Evolutionary conservation across 257 asterid species (phyloP).

Genomic region (Solanum pennellii): DNA sequence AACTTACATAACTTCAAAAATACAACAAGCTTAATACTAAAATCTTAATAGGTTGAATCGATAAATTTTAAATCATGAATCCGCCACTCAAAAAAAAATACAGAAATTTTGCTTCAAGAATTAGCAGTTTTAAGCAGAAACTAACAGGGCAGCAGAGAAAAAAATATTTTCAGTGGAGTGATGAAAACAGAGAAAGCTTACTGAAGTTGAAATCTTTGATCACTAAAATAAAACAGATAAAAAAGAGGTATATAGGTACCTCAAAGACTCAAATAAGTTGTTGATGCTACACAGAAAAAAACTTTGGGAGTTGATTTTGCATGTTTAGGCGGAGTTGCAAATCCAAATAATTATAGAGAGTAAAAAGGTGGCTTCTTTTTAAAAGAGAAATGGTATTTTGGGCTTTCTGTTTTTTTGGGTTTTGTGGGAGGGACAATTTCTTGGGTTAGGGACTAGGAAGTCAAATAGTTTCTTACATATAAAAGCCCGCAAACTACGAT

Average conservation of each 20-base stretch:
- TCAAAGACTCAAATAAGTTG: neutral
- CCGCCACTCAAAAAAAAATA: neutral
- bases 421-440: neutral
- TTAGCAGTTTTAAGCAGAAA: neutral
- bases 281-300: neutral
- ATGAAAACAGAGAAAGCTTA: neutral
- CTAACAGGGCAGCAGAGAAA: neutral
- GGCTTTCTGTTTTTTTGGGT: neutral
- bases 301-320: neutral
- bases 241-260: neutral
- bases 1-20: neutral
- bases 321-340: neutral
- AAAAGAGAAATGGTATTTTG: neutral
- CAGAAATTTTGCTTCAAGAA: neutral
- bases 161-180: neutral
- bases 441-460: neutral
- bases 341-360: neutral
- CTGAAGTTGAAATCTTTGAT: neutral
- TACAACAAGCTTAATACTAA: neutral
- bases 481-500: neutral
- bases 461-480: neutral
- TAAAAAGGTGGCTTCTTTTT: neutral
- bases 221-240: neutral
- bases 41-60: fast-evolving
- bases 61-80: neutral